phyloP scores from a whole-genome alignment of 257 asterid genomes.

The Fraxinus cuspidata region DNA sequence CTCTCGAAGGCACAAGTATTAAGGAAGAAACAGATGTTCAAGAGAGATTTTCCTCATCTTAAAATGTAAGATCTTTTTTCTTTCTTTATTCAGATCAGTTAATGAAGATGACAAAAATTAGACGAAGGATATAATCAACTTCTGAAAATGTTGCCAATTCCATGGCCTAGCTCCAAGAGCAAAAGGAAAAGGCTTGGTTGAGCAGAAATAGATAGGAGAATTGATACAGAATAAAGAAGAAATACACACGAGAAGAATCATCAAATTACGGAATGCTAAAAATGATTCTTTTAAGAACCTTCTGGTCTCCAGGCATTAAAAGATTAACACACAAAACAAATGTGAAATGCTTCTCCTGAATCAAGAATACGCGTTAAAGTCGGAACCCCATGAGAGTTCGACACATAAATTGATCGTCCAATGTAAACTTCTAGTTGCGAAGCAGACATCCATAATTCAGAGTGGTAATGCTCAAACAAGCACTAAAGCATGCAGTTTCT shows the following conservation, averaged over 20 bases:
- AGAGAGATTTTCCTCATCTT: background rate
- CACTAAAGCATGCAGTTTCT: background rate
- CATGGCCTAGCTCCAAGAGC: background rate
- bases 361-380: background rate
- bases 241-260: background rate
- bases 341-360: background rate
- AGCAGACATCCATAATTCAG: background rate
- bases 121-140: background rate
- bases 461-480: background rate
- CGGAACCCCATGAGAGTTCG: background rate
- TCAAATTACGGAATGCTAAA: background rate
- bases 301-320: background rate
- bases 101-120: background rate
- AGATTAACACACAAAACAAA: background rate
- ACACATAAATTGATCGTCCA: background rate
- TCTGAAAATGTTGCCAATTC: background rate
- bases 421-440: background rate
- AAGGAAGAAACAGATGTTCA: background rate
- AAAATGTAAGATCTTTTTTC: background rate
- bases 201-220: background rate
- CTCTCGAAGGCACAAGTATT: background rate
- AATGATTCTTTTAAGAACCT: background rate
- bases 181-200: background rate
- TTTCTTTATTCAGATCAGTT: background rate
- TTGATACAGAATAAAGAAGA: background rate